Evolutionary conservation across 305 asterid species (phyloP), one percentile per base, ranked within the genome.

Genomic region (Withania somnifera): DNA sequence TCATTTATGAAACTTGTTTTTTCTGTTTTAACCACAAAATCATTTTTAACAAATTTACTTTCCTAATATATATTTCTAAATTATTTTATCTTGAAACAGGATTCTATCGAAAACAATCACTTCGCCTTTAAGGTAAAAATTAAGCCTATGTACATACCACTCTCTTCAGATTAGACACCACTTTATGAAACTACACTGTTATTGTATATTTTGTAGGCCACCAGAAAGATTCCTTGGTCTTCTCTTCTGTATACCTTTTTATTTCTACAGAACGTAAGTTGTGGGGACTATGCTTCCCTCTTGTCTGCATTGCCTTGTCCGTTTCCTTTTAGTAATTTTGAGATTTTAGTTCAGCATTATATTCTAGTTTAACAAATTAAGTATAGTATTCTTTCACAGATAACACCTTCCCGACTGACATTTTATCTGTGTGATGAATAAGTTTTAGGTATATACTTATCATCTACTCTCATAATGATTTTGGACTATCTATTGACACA

Each of bases 401-500:
- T 22, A 78, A n/a, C 81, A 78, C 36, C 38, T 77, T 53, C 51
- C 32, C 67, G 7, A 77, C 50, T 7, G 22, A 51, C 24, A 79
- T 13, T 38, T 54, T 53, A 56, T 57, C 11, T 57, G 36, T 2
- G 1, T 19, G 69, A n/a, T 78, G n/a, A 54, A 34, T 11, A 32
- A 6, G 28, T 38, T 78, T 34, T 63, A 28, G 42, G 10, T 13
- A 79, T 38, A 14, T 45, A 22, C 0, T 69, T 71, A 45, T 54
- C 69, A 20, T 56, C 56, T 69, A 69, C 19, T 20, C 56, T 42
- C 54, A 38, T 52, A 14, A 38, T 22, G 40, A 57, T 26, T 79
- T 58, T 79, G 82, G 53, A 79, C 82, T 54, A 79, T 58, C 75
- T 58, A 26, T 38, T 38, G 56, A 79, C 57, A 79, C 54, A 24